phyloP scores from a whole-genome alignment of 305 asterid species.

The Lippia alba region DNA sequence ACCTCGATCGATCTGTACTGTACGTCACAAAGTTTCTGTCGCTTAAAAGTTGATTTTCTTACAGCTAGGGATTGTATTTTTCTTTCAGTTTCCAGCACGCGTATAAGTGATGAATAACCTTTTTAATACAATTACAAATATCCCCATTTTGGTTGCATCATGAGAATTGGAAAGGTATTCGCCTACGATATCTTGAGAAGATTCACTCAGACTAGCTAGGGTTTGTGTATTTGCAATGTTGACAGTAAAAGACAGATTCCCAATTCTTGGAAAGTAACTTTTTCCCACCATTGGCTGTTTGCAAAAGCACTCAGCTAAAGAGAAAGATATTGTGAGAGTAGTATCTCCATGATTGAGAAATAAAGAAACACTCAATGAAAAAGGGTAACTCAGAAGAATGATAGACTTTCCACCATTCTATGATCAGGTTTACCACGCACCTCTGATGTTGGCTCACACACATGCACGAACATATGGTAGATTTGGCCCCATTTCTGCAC shows the following conservation, averaged over 20 bases:
- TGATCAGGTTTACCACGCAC: slow-evolving; percentile 10
- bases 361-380: slow-evolving; percentile 7
- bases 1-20: too few relatives aligned
- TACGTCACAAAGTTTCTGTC: too few relatives aligned
- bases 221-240: slow-evolving; percentile 9
- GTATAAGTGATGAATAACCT: too few relatives aligned
- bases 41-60: too few relatives aligned
- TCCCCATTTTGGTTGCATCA: too few relatives aligned
- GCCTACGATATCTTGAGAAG: slow-evolving; percentile 12
- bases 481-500: slow-evolving; percentile 20
- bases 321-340: slow-evolving; percentile 38
- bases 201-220: slow-evolving; percentile 7
- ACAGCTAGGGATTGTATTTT: too few relatives aligned
- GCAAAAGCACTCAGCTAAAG: slow-evolving; percentile 26
- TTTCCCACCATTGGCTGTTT: slow-evolving; percentile 24
- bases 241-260: background rate
- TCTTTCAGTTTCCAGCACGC: too few relatives aligned
- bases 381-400: background rate
- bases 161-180: background rate
- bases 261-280: background rate
- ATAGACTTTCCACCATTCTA: slow-evolving; percentile 28
- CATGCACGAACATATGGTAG: background rate
- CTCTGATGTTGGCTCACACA: slow-evolving; percentile 19
- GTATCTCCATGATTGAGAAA: slow-evolving; percentile 35
- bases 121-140: too few relatives aligned